A percentile compares a stretch with the other conserved stretches of the same genome.
Evolutionary conservation across 257 asterid genomes (phyloP).

Genomic region (Salvia hispanica): DNA sequence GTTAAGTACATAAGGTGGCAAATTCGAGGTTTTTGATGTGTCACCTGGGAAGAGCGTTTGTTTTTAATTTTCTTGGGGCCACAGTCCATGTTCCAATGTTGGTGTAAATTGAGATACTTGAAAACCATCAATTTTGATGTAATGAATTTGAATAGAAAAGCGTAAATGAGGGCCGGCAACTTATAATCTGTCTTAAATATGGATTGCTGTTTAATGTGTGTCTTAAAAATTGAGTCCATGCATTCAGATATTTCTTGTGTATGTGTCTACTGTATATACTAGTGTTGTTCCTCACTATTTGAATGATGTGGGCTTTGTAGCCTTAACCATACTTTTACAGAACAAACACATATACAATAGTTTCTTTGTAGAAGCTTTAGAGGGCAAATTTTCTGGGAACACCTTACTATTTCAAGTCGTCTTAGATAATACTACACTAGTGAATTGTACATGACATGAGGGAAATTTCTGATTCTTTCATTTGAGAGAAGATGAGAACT

Average conservation of each 20-base stretch:
- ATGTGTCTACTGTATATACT: not conserved
- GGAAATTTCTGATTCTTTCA: conserved; percentile 3
- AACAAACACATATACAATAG: not conserved
- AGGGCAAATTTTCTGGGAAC: not conserved
- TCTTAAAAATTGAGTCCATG: not conserved
- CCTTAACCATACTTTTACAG: not conserved
- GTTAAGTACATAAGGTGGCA: not conserved
- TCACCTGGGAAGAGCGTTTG: not conserved
- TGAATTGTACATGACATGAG: not conserved
- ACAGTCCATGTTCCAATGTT: not conserved
- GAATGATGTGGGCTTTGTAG: conserved; percentile 6
- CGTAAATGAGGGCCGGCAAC: not conserved
- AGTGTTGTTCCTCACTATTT: not conserved
- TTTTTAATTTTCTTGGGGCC: not conserved
- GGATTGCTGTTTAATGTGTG: not conserved
- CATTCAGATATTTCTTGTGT: not conserved
- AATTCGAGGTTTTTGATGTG: conserved; percentile 3
- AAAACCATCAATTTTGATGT: no score
- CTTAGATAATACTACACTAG: not conserved
- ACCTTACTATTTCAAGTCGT: not conserved
- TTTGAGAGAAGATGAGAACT: not conserved
- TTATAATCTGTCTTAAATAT: not conserved
- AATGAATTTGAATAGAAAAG: no score
- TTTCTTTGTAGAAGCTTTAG: conserved; percentile 8
- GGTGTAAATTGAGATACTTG: not conserved